Evolutionary conservation across 108 stramenopile species (phyloP).

Genomic region (Hondaea fermentalgiana): DNA sequence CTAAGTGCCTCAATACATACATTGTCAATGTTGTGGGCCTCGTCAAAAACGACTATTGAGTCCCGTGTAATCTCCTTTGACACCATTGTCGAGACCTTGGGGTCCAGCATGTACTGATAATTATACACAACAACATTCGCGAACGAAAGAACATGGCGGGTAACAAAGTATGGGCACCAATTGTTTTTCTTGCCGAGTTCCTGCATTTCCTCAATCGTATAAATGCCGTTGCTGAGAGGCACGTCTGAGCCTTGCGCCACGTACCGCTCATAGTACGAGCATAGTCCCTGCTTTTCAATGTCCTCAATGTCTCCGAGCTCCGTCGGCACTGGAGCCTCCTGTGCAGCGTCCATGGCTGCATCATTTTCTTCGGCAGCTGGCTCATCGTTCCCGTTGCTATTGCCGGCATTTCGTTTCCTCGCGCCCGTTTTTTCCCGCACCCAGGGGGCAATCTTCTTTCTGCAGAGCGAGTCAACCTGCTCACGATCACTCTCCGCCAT

Average conservation of each 20-base stretch:
- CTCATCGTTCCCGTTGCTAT: neutral
- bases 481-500: slow-evolving; percentile 88
- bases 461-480: slow-evolving; percentile 89
- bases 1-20: slow-evolving; percentile 96
- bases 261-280: slow-evolving; percentile 79
- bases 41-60: slow-evolving; percentile 95
- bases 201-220: slow-evolving; percentile 83
- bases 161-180: slow-evolving; percentile 98
- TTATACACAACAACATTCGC: slow-evolving; percentile 97
- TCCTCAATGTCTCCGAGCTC: slow-evolving; percentile 29
- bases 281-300: slow-evolving; percentile 69
- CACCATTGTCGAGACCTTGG: slow-evolving; percentile 60
- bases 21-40: slow-evolving; percentile 97
- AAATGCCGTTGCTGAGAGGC: slow-evolving; percentile 66
- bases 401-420: neutral
- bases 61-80: slow-evolving; percentile 79
- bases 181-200: slow-evolving; percentile 71
- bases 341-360: neutral
- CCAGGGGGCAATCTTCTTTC: slow-evolving; percentile 95
- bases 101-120: slow-evolving; percentile 99
- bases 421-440: slow-evolving; percentile 60
- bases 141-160: slow-evolving; percentile 87
- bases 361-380: neutral
- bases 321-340: neutral
- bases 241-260: slow-evolving; percentile 27